phyloP scores from a whole-genome alignment of 257 asterid genomes.

The Avicennia marina region DNA sequence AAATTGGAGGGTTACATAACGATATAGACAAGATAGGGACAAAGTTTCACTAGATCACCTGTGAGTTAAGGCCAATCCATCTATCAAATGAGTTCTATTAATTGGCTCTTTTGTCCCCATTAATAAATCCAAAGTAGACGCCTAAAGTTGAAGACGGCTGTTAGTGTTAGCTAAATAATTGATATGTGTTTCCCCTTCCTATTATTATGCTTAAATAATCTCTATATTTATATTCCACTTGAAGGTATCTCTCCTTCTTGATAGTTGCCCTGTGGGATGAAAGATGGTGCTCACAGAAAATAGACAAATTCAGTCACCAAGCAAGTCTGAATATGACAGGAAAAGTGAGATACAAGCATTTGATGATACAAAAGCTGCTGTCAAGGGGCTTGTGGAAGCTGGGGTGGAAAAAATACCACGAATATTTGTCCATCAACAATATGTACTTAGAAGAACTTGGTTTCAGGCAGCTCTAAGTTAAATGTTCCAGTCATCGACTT shows the following conservation, averaged over 20 bases:
- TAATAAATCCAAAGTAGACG: background rate
- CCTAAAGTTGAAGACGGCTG: background rate
- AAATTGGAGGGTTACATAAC: too few relatives aligned
- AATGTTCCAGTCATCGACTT: conserved; percentile 30
- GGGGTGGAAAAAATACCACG: conserved; percentile 14
- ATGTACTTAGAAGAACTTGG: background rate
- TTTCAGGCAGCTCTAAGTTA: background rate
- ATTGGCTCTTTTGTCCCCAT: background rate
- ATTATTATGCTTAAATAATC: background rate
- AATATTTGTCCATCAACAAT: conserved; percentile 11
- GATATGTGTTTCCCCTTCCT: background rate
- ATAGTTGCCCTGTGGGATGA: background rate
- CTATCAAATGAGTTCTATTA: background rate
- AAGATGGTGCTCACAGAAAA: background rate
- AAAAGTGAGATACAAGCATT: conserved; percentile 8
- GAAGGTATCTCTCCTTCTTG: background rate
- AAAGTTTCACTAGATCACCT: background rate
- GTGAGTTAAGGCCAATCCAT: background rate
- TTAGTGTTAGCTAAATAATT: background rate
- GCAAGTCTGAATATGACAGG: background rate
- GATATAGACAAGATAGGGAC: background rate
- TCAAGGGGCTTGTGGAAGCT: conserved; percentile 13
- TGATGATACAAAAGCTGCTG: conserved; percentile 15
- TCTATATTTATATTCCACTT: background rate
- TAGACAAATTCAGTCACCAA: background rate